These are phyloP conservation scores for Leishmania braziliensis DNA, from an alignment of 208 protist species.

Conservation along the genomic window DNA sequence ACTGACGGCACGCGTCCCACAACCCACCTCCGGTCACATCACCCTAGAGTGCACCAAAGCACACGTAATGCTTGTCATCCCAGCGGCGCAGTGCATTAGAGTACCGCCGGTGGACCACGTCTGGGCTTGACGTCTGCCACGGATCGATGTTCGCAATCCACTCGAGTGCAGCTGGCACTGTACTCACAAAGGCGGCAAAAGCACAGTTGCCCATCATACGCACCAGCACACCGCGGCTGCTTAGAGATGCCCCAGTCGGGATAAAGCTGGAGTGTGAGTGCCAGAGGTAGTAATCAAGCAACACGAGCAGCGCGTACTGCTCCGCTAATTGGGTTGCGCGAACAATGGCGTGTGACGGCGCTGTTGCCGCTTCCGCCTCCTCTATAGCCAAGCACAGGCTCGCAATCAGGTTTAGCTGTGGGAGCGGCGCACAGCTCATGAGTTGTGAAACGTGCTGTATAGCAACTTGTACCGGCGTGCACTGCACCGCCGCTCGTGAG, in stretches of 20 bases:
- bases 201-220: conserved; percentile 17
- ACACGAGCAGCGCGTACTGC: conserved; percentile 63
- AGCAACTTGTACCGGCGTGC: neutral
- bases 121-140: conserved; percentile 59
- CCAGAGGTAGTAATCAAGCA: conserved; percentile 66
- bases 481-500: neutral
- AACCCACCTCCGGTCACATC: neutral
- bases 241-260: neutral
- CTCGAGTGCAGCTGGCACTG: conserved; percentile 17
- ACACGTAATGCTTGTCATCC: conserved; percentile 82
- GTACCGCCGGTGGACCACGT: conserved; percentile 70
- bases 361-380: conserved; percentile 7
- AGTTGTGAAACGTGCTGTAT: conserved; percentile 4
- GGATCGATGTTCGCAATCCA: conserved; percentile 79
- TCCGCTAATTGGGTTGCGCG: conserved; percentile 38
- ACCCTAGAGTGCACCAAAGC: conserved; percentile 43
- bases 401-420: conserved; percentile 13
- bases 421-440: neutral
- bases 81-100: conserved; percentile 81
- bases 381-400: conserved; percentile 10
- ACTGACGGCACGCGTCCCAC: neutral
- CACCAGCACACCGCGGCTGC: neutral
- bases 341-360: conserved; percentile 10
- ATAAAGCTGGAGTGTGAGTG: conserved; percentile 4
- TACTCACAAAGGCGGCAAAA: conserved; percentile 50